These are phyloP conservation scores for Fagus sylvatica DNA, from an alignment of 306 rosid genomes.

Conservation along the genomic window DNA sequence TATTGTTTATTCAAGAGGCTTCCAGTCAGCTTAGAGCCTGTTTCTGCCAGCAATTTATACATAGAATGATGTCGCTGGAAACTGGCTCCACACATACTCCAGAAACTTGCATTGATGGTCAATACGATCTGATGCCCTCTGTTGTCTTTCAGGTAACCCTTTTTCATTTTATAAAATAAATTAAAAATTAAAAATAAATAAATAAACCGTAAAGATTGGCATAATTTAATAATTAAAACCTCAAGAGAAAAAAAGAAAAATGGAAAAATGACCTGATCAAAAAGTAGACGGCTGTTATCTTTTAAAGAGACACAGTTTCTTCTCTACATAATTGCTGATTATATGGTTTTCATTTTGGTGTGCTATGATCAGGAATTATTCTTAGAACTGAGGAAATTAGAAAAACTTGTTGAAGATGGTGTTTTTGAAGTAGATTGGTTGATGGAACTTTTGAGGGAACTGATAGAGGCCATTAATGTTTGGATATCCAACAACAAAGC, in stretches of 20 bases:
- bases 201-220: neutral
- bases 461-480: constrained; percentile 50
- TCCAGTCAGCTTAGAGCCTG: constrained; percentile 48
- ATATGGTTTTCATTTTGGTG: neutral
- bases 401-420: constrained; percentile 50
- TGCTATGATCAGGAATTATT: constrained; percentile 48
- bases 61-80: constrained; percentile 32
- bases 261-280: neutral
- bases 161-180: neutral
- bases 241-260: neutral
- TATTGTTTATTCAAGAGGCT: constrained; percentile 45
- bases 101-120: constrained; percentile 27
- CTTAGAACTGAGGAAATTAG: constrained; percentile 62
- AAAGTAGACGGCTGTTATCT: neutral
- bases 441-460: constrained; percentile 52
- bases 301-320: neutral
- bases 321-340: neutral
- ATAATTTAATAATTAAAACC: neutral
- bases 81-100: constrained; percentile 30
- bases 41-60: constrained; percentile 53
- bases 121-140: constrained; percentile 49
- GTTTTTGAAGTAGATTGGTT: constrained; percentile 65
- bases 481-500: constrained; percentile 57
- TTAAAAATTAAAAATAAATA: no score
- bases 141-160: constrained; percentile 55